These are phyloP conservation scores for Colletotrichum agaves DNA, from an alignment of 2,329 filamentous ascomycete genomes.

Conservation along the genomic window DNA sequence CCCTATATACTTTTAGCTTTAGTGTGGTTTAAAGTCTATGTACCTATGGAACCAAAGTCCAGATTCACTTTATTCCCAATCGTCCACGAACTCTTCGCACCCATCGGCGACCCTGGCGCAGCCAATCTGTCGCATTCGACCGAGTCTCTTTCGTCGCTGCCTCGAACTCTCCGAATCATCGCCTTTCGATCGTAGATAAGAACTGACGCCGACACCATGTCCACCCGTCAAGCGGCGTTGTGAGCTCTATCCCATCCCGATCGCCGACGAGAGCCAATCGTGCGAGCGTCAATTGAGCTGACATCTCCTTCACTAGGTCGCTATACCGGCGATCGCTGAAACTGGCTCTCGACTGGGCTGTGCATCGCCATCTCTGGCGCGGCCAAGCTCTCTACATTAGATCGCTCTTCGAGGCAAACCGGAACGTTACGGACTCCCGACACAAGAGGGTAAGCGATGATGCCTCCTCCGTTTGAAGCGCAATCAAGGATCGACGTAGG, in stretches of 20 bases:
- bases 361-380: constrained; percentile 92
- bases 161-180: neutral
- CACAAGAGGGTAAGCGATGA: constrained; percentile 77
- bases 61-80: neutral
- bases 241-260: constrained; percentile 48
- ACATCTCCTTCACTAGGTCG: constrained; percentile 57
- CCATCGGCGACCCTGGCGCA: too few relatives aligned
- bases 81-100: too few relatives aligned
- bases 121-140: too few relatives aligned
- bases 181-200: neutral
- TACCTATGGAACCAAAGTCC: too few relatives aligned
- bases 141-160: too few relatives aligned
- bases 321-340: constrained; percentile 95
- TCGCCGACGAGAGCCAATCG: neutral
- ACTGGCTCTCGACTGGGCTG: constrained; percentile 93
- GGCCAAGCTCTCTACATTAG: constrained; percentile 97
- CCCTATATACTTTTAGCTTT: too few relatives aligned
- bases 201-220: constrained; percentile 47
- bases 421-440: constrained; percentile 82
- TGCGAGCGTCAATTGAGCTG: neutral
- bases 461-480: too few relatives aligned
- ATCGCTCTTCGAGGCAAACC: constrained; percentile 94
- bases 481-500: neutral
- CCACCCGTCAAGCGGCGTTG: constrained; percentile 62
- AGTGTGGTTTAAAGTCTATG: too few relatives aligned